Conservation (phyloP, 305 asterid species). For the Euphrasia arctica region DNA sequence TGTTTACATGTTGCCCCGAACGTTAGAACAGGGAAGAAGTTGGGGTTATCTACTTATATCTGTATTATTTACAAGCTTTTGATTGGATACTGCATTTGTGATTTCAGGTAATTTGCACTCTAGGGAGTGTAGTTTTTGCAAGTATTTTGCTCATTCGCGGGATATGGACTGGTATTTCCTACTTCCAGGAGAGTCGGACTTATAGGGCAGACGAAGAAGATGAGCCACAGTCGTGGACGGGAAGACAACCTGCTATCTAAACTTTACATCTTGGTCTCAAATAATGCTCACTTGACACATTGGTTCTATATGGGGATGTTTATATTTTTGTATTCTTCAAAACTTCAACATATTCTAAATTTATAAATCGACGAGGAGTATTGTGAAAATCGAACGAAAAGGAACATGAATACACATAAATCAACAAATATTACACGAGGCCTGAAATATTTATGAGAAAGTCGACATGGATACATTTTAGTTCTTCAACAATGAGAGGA, state of each 20-base stretch:
- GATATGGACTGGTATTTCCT: slow-evolving; percentile 72
- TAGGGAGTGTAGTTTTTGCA: slow-evolving; percentile 72
- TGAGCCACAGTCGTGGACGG: slow-evolving; percentile 56
- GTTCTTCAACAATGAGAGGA: background rate
- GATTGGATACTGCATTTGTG: background rate
- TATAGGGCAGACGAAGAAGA: slow-evolving; percentile 75
- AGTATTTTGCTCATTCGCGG: slow-evolving; percentile 78
- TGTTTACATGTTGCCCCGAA: background rate
- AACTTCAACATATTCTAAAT: no score
- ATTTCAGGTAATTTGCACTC: slow-evolving; percentile 82
- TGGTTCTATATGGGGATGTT: no score
- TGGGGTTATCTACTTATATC: background rate
- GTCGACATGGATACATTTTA: background rate
- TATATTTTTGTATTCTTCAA: no score
- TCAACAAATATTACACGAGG: no score
- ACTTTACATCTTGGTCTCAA: background rate
- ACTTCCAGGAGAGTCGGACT: slow-evolving; percentile 60
- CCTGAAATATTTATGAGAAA: background rate
- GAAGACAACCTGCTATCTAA: slow-evolving; percentile 54
- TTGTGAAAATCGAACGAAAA: no score
- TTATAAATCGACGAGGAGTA: no score
- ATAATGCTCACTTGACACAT: background rate
- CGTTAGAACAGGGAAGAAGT: background rate
- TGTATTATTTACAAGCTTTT: background rate
- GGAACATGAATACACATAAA: no score